Base-by-base conservation (phyloP, 257 asterid species). In the Petunia axillaris region DNA sequence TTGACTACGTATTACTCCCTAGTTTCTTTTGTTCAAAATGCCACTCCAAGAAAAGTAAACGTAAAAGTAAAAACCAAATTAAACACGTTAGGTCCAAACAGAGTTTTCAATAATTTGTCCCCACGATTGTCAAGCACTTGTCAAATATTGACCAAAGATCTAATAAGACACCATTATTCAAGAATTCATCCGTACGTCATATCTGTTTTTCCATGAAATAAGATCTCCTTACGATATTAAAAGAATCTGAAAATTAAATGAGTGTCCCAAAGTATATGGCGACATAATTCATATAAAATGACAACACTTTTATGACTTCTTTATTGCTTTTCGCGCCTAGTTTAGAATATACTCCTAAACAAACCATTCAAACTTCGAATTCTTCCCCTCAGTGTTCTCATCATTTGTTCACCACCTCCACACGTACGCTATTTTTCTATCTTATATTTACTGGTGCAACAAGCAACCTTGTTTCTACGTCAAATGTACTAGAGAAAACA, bases 251-350 rank as follows among this genome's bases (percentile, higher is more conserved):
- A 43, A 57, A 25, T 25, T 25, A 48, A 2, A 48, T 4, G 41
- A 16, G 41, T 40, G 44, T 77, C 25, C 67, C 64, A 36, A 60
- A 67, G 25, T 8, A 37, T 3, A 59, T 86, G 85, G 80, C 87
- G 82, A 79, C 86, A 86, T 80, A 63, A 43, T 76, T 50, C 41
- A 44, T 46, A 78, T 46, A 78, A 82, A 71, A 84, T 87, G 86
- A 84, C 85, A 68, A 77, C 89, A 84, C 62, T 64, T 67, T 50
- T 44, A 40, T 40, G 60, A 82, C 74, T 71, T 71, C 0, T 35
- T 25, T 71, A 71, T 48, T 71, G 25, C 44, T 48, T 46, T 68
- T 13, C 46, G 4, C 46, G 25, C 25, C 16, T 37, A 64, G 4
- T 38, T 13, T 71, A 10, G 4, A 3, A 35, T 55, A 55, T 64